Conservation (phyloP, 2,329 filamentous ascomycete species). For the Alternaria dauci region DNA sequence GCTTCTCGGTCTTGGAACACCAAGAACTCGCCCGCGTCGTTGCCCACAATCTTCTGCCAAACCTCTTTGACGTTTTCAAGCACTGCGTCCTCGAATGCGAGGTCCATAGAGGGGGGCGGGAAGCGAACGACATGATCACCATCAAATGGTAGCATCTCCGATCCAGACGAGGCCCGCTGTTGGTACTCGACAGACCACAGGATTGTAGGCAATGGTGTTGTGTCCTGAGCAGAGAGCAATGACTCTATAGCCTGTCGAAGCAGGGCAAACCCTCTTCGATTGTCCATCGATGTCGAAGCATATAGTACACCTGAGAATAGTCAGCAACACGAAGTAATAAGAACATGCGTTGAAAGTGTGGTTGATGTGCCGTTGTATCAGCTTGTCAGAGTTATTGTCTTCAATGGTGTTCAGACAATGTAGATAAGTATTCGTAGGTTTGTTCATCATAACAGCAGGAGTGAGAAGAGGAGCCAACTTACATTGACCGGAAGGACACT, state of each 20-base stretch:
- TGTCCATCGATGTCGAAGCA: constrained; percentile 56
- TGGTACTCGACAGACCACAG: constrained; percentile 65
- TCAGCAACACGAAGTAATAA: constrained; percentile 46
- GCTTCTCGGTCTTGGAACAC: constrained; percentile 79
- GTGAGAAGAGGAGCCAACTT: constrained; percentile 61
- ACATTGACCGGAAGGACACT: constrained; percentile 91
- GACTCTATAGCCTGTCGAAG: constrained; percentile 54
- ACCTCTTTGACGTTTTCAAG: constrained; percentile 72
- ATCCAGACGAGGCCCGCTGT: constrained; percentile 49
- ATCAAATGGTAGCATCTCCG: constrained; percentile 31
- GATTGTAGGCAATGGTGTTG: constrained; percentile 48
- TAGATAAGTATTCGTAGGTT: constrained; percentile 97
- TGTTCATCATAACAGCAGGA: constrained; percentile 78
- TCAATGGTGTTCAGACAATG: constrained; percentile 98
- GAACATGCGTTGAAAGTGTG: constrained; percentile 8
- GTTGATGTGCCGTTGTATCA: constrained; percentile 67
- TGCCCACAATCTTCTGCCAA: constrained; percentile 72
- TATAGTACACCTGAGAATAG: constrained; percentile 65
- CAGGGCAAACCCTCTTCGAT: constrained; percentile 44
- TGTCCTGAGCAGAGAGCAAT: constrained; percentile 53
- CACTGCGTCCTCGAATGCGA: constrained; percentile 76
- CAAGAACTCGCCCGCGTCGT: constrained; percentile 71
- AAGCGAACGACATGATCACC: constrained; percentile 63
- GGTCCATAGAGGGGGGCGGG: constrained; percentile 66
- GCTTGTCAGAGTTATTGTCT: constrained; percentile 86